These are phyloP conservation scores for Allium cepa DNA, from an alignment of 106 monocot species.

Conservation along the genomic window DNA sequence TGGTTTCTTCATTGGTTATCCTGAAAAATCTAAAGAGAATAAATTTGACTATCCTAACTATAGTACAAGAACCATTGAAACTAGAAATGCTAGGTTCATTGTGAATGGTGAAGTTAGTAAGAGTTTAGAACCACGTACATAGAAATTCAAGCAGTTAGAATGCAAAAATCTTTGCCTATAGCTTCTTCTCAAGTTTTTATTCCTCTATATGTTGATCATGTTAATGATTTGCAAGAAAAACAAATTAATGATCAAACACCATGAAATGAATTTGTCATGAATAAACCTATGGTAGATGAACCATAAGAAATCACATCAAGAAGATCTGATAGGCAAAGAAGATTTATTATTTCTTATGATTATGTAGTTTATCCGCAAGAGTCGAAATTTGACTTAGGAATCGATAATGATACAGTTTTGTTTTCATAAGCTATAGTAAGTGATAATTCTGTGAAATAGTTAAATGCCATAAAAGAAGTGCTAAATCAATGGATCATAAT, in stretches of 20 bases:
- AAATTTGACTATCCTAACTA: neutral
- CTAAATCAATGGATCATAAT: neutral
- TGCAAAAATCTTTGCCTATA: neutral
- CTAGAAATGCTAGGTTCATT: neutral
- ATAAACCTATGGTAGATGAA: neutral
- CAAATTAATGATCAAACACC: neutral
- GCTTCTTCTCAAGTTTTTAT: neutral
- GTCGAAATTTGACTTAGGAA: neutral
- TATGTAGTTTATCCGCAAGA: neutral
- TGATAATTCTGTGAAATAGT: neutral
- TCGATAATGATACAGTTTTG: neutral
- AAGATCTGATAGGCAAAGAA: neutral
- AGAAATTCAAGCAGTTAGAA: neutral
- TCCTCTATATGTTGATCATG: neutral
- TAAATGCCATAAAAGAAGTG: neutral
- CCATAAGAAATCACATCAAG: neutral
- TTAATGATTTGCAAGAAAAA: neutral
- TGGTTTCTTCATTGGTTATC: neutral
- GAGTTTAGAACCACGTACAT: neutral
- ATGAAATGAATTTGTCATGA: neutral
- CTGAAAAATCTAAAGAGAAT: neutral
- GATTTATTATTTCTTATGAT: neutral
- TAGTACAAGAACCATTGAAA: neutral
- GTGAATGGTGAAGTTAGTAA: neutral
- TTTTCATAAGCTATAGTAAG: conserved; percentile 1